Percentiles rank a stretch among this genome's conserved stretches.
Evolutionary conservation across 2,329 filamentous ascomycete species (phyloP).

Genomic region (Exophiala sp.): DNA sequence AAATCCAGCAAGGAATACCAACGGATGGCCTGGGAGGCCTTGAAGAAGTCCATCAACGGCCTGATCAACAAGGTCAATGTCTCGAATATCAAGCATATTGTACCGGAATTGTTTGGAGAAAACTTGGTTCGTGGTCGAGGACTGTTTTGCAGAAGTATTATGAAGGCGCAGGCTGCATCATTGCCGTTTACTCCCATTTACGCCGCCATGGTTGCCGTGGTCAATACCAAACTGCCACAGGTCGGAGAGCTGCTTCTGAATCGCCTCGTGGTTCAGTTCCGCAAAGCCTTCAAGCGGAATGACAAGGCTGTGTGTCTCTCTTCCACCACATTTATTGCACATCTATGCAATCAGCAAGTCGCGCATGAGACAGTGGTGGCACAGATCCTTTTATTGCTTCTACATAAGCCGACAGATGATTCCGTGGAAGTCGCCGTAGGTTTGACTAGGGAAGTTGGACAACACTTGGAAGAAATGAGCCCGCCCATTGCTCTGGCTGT

Average conservation of each 20-base stretch:
- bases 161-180: conserved; percentile 96
- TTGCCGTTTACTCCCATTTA: conserved; percentile 95
- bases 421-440: conserved; percentile 96
- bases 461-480: conserved; percentile 94
- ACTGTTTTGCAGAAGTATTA: conserved; percentile 89
- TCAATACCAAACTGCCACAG: conserved; percentile 94
- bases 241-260: conserved; percentile 87
- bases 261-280: conserved; percentile 81
- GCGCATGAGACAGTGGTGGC: conserved; percentile 89
- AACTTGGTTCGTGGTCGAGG: conserved; percentile 88
- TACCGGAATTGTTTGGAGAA: conserved; percentile 91
- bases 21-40: conserved; percentile 96
- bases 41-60: conserved; percentile 98
- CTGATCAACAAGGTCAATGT: conserved; percentile 99
- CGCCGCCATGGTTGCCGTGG: conserved; percentile 89
- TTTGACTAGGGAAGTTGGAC: conserved; percentile 84
- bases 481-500: conserved; percentile 78
- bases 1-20: conserved; percentile 96
- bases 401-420: conserved; percentile 94
- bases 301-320: conserved; percentile 94
- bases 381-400: conserved; percentile 82
- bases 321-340: conserved; percentile 88
- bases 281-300: conserved; percentile 91
- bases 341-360: conserved; percentile 93
- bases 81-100: conserved; percentile 94